Conservation (phyloP, 371 early-diverging fungal genomes). For the Capillidium rhysosporum region DNA sequence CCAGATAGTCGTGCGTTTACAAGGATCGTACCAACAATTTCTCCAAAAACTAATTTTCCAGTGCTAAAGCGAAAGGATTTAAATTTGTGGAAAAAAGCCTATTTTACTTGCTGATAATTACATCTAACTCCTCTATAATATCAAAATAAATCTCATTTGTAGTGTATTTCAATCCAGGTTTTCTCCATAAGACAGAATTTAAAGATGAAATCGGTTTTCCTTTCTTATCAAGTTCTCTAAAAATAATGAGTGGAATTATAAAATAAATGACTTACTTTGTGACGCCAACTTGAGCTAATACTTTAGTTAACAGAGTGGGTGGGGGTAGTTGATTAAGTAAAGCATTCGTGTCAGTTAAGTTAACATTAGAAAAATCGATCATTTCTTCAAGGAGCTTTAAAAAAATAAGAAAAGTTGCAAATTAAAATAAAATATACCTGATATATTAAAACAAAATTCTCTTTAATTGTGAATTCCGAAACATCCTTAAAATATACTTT, state of each 20-base stretch:
- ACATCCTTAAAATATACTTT: constrained; percentile 62
- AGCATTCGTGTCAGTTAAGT: constrained; percentile 64
- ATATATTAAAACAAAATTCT: constrained; percentile 83
- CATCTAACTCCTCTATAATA: constrained; percentile 71
- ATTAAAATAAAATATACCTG: constrained; percentile 24
- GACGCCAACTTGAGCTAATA: constrained; percentile 65
- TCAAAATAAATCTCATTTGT: constrained; percentile 89
- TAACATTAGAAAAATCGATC: constrained; percentile 61
- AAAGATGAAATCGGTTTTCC: constrained; percentile 29
- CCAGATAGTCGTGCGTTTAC: constrained; percentile 61
- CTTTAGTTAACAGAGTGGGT: constrained; percentile 62
- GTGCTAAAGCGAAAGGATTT: constrained; percentile 17
- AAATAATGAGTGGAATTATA: background rate
- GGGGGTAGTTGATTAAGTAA: constrained; percentile 72
- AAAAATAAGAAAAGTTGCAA: background rate
- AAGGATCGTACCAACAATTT: constrained; percentile 56
- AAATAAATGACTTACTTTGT: constrained; percentile 18
- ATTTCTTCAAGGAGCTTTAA: constrained; percentile 68
- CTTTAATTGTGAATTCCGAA: constrained; percentile 61
- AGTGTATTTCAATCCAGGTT: constrained; percentile 66
- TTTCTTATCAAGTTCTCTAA: constrained; percentile 6
- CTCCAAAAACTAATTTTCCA: constrained; percentile 50
- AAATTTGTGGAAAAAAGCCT: background rate
- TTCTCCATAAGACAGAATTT: constrained; percentile 59
- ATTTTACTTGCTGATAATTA: constrained; percentile 44